Evolutionary conservation across 2,329 filamentous ascomycete genomes (phyloP).

Genomic region (Nannizziopsis barbatae): DNA sequence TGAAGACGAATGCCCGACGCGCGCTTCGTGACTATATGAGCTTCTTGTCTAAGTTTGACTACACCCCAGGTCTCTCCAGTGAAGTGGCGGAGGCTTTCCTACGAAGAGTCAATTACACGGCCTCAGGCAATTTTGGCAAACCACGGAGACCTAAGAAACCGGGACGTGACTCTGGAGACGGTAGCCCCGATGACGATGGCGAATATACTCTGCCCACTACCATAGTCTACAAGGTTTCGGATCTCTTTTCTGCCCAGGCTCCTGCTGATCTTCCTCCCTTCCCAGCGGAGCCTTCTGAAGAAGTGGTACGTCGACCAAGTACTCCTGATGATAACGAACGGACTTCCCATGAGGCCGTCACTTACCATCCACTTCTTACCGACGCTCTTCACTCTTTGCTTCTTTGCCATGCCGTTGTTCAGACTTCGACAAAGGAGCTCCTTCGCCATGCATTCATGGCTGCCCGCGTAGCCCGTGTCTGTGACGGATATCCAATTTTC

Average conservation of each 20-base stretch:
- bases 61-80: conserved; percentile 58
- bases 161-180: conserved; percentile 16
- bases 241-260: conserved; percentile 60
- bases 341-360: conserved; percentile 51
- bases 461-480: conserved; percentile 59
- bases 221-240: conserved; percentile 46
- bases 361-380: conserved; percentile 68
- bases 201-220: conserved; percentile 38
- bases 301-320: conserved; percentile 26
- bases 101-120: conserved; percentile 42
- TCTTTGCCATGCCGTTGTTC: conserved; percentile 65
- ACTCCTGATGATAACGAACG: neutral
- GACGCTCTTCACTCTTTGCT: conserved; percentile 70
- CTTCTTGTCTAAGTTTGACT: conserved; percentile 65
- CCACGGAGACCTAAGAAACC: conserved; percentile 22
- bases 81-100: conserved; percentile 44
- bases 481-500: conserved; percentile 72
- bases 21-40: conserved; percentile 63
- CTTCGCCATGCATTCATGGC: conserved; percentile 73
- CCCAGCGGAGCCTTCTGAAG: conserved; percentile 38
- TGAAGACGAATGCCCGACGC: conserved; percentile 63
- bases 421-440: conserved; percentile 67
- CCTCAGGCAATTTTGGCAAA: conserved; percentile 33
- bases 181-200: neutral
- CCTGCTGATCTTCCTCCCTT: conserved; percentile 57